Percentiles rank a stretch among this genome's conserved stretches.
phyloP scores from a whole-genome alignment of 345 rosid species.

The Luvunga scandens region DNA sequence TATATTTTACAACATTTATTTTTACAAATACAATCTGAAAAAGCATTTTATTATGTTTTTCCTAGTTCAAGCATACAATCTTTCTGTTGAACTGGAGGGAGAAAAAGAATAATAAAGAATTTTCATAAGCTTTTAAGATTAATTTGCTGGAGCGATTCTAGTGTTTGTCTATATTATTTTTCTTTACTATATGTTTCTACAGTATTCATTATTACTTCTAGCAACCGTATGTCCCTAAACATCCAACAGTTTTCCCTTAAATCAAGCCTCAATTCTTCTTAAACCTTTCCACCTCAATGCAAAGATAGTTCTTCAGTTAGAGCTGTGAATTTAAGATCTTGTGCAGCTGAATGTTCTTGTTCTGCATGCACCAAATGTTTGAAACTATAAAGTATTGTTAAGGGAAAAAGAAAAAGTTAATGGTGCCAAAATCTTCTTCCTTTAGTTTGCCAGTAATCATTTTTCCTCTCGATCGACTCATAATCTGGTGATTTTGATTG shows the following conservation, averaged over 20 bases:
- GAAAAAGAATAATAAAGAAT: background rate
- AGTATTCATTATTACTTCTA: too few relatives aligned
- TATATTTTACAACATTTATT: too few relatives aligned
- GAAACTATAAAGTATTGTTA: background rate
- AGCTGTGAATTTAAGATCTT: background rate
- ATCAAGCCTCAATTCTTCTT: too few relatives aligned
- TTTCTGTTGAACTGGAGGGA: background rate
- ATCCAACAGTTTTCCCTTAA: too few relatives aligned
- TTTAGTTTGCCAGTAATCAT: background rate
- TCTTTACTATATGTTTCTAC: too few relatives aligned
- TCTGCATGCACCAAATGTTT: background rate
- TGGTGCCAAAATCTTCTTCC: background rate
- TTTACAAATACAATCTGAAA: too few relatives aligned
- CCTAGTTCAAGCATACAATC: too few relatives aligned
- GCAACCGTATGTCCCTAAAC: too few relatives aligned
- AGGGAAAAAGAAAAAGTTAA: background rate
- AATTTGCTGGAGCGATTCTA: background rate
- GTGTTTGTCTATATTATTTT: too few relatives aligned
- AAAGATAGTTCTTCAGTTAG: background rate
- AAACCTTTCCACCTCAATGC: background rate
- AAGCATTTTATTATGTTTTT: too few relatives aligned
- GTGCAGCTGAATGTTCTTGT: background rate
- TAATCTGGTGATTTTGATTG: background rate
- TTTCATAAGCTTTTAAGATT: background rate
- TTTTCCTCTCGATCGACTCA: background rate